phyloP scores from a whole-genome alignment of 208 protist species.

The Leptomonas pyrrhocoris region DNA sequence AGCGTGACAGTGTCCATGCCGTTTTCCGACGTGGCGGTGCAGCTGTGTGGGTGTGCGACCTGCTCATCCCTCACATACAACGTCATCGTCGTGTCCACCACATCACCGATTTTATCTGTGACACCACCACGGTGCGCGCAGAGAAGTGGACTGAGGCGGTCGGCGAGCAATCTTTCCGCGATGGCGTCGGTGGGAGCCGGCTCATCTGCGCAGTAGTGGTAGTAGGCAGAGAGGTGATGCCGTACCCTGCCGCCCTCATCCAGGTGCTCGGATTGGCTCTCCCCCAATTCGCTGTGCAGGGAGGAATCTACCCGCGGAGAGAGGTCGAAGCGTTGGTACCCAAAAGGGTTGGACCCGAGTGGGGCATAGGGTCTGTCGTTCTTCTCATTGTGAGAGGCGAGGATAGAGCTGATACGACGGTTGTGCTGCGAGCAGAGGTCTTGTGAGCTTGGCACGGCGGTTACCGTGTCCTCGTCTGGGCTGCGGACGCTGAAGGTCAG shows the following conservation, averaged over 20 bases:
- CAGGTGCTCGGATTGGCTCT: constrained; percentile 11
- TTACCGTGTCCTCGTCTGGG: background rate
- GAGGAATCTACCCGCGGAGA: background rate
- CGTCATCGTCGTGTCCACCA: constrained; percentile 15
- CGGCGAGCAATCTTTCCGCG: background rate
- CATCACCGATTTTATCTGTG: constrained; percentile 2
- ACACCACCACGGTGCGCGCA: background rate
- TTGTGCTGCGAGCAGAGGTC: background rate
- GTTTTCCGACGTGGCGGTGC: constrained; percentile 2
- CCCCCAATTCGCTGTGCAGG: constrained; percentile 13
- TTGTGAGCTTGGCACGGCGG: background rate
- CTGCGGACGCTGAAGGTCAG: background rate
- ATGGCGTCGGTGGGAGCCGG: background rate
- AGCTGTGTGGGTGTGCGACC: background rate
- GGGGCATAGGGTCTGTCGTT: background rate
- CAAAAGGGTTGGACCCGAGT: background rate
- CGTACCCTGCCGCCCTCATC: constrained; percentile 13
- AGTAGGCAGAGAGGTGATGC: constrained; percentile 5
- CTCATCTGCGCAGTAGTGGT: constrained; percentile 12
- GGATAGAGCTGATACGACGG: background rate
- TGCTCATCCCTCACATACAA: constrained; percentile 7
- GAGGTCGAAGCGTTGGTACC: background rate
- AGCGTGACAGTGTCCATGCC: constrained; percentile 4
- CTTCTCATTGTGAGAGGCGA: no score
- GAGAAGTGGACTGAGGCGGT: constrained; percentile 9